A percentile compares a stretch with the other conserved stretches of the same genome.
phyloP scores from a whole-genome alignment of 352 stramenopile species.

The Pythium brachiatum region DNA sequence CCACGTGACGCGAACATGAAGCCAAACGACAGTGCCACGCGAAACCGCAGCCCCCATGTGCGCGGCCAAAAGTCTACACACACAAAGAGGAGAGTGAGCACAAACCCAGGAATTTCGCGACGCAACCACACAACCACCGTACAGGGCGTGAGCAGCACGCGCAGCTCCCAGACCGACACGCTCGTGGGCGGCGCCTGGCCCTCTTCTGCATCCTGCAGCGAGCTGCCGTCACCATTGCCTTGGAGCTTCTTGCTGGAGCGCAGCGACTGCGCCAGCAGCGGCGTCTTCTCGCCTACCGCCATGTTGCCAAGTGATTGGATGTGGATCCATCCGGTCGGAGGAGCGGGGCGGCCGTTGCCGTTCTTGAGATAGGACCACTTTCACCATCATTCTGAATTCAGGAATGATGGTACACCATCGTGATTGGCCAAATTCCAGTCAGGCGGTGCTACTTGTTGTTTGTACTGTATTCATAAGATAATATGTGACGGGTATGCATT shows the following conservation, averaged over 20 bases:
- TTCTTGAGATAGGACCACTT: too few species aligned
- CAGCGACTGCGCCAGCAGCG: conserved; percentile 24
- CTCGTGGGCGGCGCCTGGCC: conserved; percentile 5
- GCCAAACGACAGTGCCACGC: conserved; percentile 54
- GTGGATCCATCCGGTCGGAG: too few species aligned
- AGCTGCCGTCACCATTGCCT: conserved; percentile 30
- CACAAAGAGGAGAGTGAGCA: not conserved
- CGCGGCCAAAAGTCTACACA: conserved; percentile 70
- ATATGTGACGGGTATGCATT: too few species aligned
- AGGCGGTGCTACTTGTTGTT: too few species aligned
- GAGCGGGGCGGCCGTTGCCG: too few species aligned
- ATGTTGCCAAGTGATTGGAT: conserved; percentile 23
- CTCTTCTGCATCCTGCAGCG: conserved; percentile 14
- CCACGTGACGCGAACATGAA: conserved; percentile 74
- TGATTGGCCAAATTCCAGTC: too few species aligned
- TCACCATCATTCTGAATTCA: too few species aligned
- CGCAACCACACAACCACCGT: conserved; percentile 5
- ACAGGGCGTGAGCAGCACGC: conserved; percentile 74
- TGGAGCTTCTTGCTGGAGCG: conserved; percentile 18
- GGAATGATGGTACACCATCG: too few species aligned
- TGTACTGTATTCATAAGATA: too few species aligned
- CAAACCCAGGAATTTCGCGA: not conserved
- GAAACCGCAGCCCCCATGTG: conserved; percentile 61
- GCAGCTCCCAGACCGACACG: conserved; percentile 57
- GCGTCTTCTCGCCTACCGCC: conserved; percentile 27